These are phyloP conservation scores for Hypomontagnella submonticulosa DNA, from an alignment of 495 filamentous ascomycete genomes.

Conservation along the genomic window DNA sequence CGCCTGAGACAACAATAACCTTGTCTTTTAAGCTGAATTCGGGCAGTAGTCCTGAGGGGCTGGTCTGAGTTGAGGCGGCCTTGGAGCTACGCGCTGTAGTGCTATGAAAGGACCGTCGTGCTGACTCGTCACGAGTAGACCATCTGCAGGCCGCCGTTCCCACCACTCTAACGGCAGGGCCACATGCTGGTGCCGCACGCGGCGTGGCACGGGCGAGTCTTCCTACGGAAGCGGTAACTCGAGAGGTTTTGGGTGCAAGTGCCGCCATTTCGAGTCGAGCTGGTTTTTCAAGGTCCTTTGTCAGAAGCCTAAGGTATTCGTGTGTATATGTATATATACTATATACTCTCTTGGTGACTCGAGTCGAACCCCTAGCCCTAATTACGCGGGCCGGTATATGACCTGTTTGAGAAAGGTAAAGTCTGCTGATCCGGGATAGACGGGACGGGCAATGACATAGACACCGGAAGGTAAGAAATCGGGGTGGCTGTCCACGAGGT, in stretches of 20 bases:
- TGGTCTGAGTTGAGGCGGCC: slow-evolving; percentile 1
- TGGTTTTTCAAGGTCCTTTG: not conserved
- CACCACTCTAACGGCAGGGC: slow-evolving; percentile 18
- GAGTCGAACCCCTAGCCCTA: slow-evolving; percentile 3
- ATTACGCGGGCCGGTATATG: slow-evolving; percentile 17
- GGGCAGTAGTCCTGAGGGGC: slow-evolving; percentile 58
- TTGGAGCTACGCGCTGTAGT: slow-evolving; percentile 15
- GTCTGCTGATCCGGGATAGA: slow-evolving; percentile 10
- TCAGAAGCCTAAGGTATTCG: not conserved
- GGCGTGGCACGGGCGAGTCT: slow-evolving; percentile 35
- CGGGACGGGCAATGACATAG: slow-evolving; percentile 3
- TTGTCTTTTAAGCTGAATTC: slow-evolving; percentile 84
- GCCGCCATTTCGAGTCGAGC: slow-evolving; percentile 38
- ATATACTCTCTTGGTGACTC: slow-evolving; percentile 4
- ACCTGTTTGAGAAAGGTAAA: slow-evolving; percentile 14
- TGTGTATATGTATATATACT: slow-evolving; percentile 9
- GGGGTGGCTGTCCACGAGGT: not conserved
- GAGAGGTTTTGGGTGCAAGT: slow-evolving; percentile 33
- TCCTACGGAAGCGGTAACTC: slow-evolving; percentile 35
- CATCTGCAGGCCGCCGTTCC: slow-evolving; percentile 9
- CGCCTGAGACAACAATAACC: slow-evolving; percentile 82
- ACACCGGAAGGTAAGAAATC: slow-evolving; percentile 7
- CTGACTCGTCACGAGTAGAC: slow-evolving; percentile 15
- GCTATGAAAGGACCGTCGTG: slow-evolving; percentile 28
- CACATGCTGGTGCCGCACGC: slow-evolving; percentile 20